These are phyloP conservation scores for Malassezia psittaci DNA, from an alignment of 1,284 basidiomycete species.

Conservation along the genomic window DNA sequence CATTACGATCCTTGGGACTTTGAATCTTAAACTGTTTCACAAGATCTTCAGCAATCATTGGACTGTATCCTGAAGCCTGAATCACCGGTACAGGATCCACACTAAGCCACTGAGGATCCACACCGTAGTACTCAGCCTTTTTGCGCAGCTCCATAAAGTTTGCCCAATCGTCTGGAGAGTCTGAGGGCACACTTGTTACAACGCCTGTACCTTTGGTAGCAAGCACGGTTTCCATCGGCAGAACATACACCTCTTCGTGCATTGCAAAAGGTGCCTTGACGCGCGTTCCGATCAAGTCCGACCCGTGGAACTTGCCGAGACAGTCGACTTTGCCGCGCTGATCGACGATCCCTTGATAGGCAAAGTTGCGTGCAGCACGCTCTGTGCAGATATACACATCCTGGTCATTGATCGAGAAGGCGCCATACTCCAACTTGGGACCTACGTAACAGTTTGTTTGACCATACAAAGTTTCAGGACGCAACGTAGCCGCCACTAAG, in stretches of 20 bases:
- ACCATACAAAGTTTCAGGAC: constrained; percentile 95
- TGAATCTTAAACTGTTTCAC: constrained; percentile 87
- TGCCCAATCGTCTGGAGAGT: constrained; percentile 93
- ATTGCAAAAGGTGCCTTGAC: constrained; percentile 78
- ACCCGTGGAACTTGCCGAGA: constrained; percentile 52
- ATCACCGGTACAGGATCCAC: constrained; percentile 81
- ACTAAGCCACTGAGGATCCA: constrained; percentile 78
- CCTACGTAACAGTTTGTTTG: constrained; percentile 98
- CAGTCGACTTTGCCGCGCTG: constrained; percentile 47
- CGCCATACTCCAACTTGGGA: constrained; percentile 77
- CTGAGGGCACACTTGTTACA: constrained; percentile 93
- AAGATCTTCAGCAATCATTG: constrained; percentile 77
- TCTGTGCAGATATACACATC: constrained; percentile 74
- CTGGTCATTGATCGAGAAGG: constrained; percentile 63
- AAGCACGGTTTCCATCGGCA: constrained; percentile 95
- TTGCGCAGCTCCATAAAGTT: constrained; percentile 86
- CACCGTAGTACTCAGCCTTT: constrained; percentile 93
- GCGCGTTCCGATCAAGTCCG: constrained; percentile 74
- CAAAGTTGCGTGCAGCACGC: constrained; percentile 91
- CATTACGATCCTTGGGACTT: constrained; percentile 72
- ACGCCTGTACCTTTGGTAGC: constrained; percentile 97
- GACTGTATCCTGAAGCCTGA: constrained; percentile 76
- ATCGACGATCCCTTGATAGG: constrained; percentile 69
- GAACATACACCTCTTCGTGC: constrained; percentile 77
- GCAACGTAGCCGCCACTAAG: constrained; percentile 86